A percentile compares a stretch with the other conserved stretches of the same genome.
Conservation (phyloP, 2,329 filamentous ascomycete genomes). For the Pseudogymnoascus sp. region DNA sequence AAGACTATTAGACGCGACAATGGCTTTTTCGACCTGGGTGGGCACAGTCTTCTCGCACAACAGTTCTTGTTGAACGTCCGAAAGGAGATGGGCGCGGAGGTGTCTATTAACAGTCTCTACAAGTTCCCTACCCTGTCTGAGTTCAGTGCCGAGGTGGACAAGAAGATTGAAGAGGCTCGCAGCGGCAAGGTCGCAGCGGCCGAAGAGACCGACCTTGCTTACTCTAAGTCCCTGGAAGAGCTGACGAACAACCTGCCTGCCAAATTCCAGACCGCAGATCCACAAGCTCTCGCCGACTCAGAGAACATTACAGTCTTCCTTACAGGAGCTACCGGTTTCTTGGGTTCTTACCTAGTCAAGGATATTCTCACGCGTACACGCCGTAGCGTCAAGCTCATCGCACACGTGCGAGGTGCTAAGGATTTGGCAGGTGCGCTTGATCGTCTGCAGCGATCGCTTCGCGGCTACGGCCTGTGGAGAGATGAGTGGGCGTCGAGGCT, state of each 20-base stretch:
- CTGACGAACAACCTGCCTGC: slow-evolving; percentile 33
- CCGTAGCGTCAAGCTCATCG: slow-evolving; percentile 54
- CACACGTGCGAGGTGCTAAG: slow-evolving; percentile 62
- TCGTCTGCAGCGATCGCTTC: slow-evolving; percentile 57
- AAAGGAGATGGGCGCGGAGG: slow-evolving; percentile 49
- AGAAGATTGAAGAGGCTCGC: slow-evolving; percentile 16
- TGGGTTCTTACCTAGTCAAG: slow-evolving; percentile 70
- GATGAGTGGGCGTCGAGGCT: slow-evolving; percentile 58
- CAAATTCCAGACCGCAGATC: slow-evolving; percentile 30
- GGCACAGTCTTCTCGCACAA: slow-evolving; percentile 73
- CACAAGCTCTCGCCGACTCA: slow-evolving; percentile 22
- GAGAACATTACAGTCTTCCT: slow-evolving; percentile 58
- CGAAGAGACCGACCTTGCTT: slow-evolving; percentile 22
- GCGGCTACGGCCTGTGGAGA: slow-evolving; percentile 73
- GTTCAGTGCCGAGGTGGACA: slow-evolving; percentile 45
- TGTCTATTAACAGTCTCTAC: slow-evolving; percentile 65
- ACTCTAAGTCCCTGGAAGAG: slow-evolving; percentile 42
- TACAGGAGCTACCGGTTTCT: slow-evolving; percentile 84
- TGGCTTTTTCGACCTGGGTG: slow-evolving; percentile 70
- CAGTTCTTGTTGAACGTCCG: slow-evolving; percentile 67
- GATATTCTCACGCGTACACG: slow-evolving; percentile 59
- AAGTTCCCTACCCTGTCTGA: slow-evolving; percentile 50
- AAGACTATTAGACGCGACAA: slow-evolving; percentile 56
- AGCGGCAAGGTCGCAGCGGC: slow-evolving; percentile 36
- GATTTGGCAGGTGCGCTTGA: slow-evolving; percentile 49